Evolutionary conservation across 441 rosid genomes (phyloP).

Genomic region (Adansonia gregorii): DNA sequence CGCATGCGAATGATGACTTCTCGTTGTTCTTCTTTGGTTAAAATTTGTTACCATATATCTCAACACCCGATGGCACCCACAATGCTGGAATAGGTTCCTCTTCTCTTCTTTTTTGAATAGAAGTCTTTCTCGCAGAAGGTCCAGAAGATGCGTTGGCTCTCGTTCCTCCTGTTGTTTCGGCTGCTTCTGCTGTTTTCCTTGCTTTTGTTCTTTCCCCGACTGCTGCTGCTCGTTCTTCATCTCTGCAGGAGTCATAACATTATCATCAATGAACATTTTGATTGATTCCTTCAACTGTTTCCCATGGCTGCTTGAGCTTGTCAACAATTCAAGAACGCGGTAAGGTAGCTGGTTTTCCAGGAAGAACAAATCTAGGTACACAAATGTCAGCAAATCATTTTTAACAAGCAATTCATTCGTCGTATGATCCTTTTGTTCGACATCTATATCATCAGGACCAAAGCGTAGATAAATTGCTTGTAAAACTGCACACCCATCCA

Average conservation of each 20-base stretch:
- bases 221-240: neutral
- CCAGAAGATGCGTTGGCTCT: conserved; percentile 24
- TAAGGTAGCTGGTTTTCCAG: conserved; percentile 32
- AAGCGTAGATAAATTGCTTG: conserved; percentile 19
- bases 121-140: conserved; percentile 2
- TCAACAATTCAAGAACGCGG: conserved; percentile 21
- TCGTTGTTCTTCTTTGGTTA: neutral
- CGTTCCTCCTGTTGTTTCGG: neutral
- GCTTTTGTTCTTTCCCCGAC: neutral
- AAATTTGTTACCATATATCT: neutral
- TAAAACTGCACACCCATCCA: conserved; percentile 28
- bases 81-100: neutral
- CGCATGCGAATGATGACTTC: neutral
- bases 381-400: conserved; percentile 16
- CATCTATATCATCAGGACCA: neutral
- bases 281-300: neutral
- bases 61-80: neutral
- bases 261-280: neutral
- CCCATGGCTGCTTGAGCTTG: neutral
- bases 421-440: neutral
- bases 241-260: conserved; percentile 2
- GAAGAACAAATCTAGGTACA: conserved; percentile 23
- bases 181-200: neutral
- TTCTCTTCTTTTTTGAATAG: neutral
- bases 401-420: neutral